Base-by-base conservation (phyloP, 768 basidiomycete genomes). In the Phlebiopsis flavidoalba region DNA sequence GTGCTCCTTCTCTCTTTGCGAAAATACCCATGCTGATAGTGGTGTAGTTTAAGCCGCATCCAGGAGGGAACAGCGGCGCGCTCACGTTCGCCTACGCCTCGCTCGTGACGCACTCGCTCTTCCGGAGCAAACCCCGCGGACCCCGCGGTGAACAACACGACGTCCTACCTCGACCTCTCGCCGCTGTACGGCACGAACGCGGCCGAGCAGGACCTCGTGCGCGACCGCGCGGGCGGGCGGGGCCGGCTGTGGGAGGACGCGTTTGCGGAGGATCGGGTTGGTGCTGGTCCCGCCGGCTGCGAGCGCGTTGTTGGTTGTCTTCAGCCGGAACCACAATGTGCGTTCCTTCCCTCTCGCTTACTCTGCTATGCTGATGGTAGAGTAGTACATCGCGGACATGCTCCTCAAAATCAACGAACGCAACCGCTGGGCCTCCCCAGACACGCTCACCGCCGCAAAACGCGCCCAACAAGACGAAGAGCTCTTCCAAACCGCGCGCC, bases 291-390 rank as follows among this genome's bases (percentile, higher is more conserved):
- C 84, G 2, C 83, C 86, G 2, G 77, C 82, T 1, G 71, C 78
- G 2, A 76, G 77, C 24, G 85, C 79, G 7, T 71, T 87, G 7
- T 74, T 86, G 3, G 76, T 87, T 24, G 60, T 87, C 5, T 81
- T 85, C 68, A 77, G 75, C 63, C 73, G 86, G 10, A 86, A 86
- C 66, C 85, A 86, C 67, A 86, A 83, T 67, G 83, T 82, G 60
- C 43, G 45, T 57, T 31, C 11, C 40, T 43, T 10, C 17, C 12
- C 8, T 43, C 40, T 3, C 21, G 11, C 24, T 40, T 65, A 15
- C 15, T 17, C 3, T 8, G 8, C 8, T 43, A n/a, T 3, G 10
- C 40, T 17, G 3, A 43, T 17, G 17, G 11, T 43, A 31, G 15
- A 26, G 26, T 61, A 85, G 83, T 86, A 76, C 66, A 80, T 86